Conservation (phyloP, 495 filamentous ascomycete genomes). For the Lasiosphaeria hispida region DNA sequence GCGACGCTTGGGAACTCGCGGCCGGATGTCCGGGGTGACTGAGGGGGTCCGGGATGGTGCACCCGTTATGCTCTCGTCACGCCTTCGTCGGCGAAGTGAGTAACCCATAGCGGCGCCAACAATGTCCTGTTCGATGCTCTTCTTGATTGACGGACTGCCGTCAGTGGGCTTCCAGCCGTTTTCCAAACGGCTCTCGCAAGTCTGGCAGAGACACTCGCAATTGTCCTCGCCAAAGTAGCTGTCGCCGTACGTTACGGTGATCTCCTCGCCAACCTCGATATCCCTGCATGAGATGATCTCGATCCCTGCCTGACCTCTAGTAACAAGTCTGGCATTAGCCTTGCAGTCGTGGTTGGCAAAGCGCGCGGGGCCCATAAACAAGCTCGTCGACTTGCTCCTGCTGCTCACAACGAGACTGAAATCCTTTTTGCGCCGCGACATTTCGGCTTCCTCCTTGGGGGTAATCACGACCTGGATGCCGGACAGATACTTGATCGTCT, state of each 20-base stretch:
- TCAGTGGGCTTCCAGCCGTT: conserved; percentile 74
- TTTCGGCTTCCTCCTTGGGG: conserved; percentile 77
- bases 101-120: conserved; percentile 33
- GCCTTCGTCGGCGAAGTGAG: conserved; percentile 42
- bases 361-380: conserved; percentile 91
- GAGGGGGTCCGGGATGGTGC: conserved; percentile 44
- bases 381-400: conserved; percentile 77
- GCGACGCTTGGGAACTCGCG: conserved; percentile 37
- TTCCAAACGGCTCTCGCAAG: conserved; percentile 70
- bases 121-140: conserved; percentile 42
- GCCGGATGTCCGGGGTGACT: conserved; percentile 48
- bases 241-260: conserved; percentile 92
- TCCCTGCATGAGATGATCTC: conserved; percentile 75
- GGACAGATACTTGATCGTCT: conserved; percentile 84
- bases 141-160: conserved; percentile 39
- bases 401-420: conserved; percentile 96
- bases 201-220: conserved; percentile 87
- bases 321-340: conserved; percentile 84
- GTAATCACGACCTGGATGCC: conserved; percentile 90
- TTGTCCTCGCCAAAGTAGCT: conserved; percentile 96
- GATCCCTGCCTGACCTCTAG: conserved; percentile 79
- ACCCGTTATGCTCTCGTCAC: conserved; percentile 39
- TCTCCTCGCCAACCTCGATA: conserved; percentile 86
- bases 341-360: conserved; percentile 98
- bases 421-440: conserved; percentile 76